Percentiles rank a stretch among this genome's conserved stretches.
phyloP scores from a whole-genome alignment of 306 rosid genomes.

The Glycine soja region DNA sequence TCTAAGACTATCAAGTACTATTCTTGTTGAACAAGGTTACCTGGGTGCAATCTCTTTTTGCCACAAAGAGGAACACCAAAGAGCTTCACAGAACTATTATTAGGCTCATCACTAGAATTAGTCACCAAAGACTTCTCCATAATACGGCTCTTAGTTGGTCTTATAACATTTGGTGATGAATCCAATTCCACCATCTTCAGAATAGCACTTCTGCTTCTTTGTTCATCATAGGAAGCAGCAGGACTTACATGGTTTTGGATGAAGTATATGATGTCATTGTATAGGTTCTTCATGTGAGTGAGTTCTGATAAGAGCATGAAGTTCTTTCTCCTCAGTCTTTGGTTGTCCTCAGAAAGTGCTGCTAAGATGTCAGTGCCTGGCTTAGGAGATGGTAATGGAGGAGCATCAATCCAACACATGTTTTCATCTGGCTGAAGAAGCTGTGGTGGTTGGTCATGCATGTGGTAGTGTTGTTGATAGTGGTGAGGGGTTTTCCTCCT shows the following conservation, averaged over 20 bases:
- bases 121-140: slow-evolving; percentile 34
- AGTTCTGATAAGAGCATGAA: slow-evolving; percentile 80
- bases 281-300: slow-evolving; percentile 81
- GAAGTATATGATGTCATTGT: slow-evolving; percentile 77
- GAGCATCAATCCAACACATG: slow-evolving; percentile 50
- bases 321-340: slow-evolving; percentile 72
- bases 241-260: slow-evolving; percentile 81
- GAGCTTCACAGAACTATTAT: slow-evolving; percentile 54
- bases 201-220: slow-evolving; percentile 38
- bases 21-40: slow-evolving; percentile 43
- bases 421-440: slow-evolving; percentile 50
- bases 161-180: slow-evolving; percentile 40
- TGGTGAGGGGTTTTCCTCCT: slow-evolving; percentile 73
- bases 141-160: slow-evolving; percentile 20
- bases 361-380: slow-evolving; percentile 54
- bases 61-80: slow-evolving; percentile 74
- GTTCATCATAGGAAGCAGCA: slow-evolving; percentile 47
- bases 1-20: neutral
- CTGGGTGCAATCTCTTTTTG: slow-evolving; percentile 63
- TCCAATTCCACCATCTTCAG: slow-evolving; percentile 61
- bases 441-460: slow-evolving; percentile 39
- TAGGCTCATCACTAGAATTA: neutral
- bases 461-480: slow-evolving; percentile 55
- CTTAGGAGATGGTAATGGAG: slow-evolving; percentile 50
- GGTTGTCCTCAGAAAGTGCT: slow-evolving; percentile 74